These are phyloP conservation scores for Setomelanomma holmii DNA, from an alignment of 2,329 filamentous ascomycete species.

Conservation along the genomic window DNA sequence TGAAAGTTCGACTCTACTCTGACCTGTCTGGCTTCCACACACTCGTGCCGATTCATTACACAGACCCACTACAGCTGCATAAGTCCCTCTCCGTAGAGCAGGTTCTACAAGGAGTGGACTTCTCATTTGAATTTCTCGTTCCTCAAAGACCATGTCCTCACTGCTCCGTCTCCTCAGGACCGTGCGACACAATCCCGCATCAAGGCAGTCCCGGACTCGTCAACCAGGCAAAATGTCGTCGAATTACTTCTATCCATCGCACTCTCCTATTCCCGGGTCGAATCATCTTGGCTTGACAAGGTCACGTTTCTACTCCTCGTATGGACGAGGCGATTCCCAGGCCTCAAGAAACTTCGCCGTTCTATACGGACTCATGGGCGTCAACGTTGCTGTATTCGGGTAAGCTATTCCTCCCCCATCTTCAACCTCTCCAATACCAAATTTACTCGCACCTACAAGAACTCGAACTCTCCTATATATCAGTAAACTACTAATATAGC, in stretches of 20 bases:
- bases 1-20: too few species aligned
- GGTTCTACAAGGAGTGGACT: too few species aligned
- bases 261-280: conserved; percentile 2
- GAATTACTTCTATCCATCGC: conserved; percentile 28
- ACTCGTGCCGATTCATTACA: too few species aligned
- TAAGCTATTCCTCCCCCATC: neutral
- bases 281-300: conserved; percentile 9
- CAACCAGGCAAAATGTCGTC: conserved; percentile 6
- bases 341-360: conserved; percentile 24
- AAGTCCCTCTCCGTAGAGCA: too few species aligned
- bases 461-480: too few species aligned
- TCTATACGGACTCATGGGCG: conserved; percentile 47
- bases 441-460: too few species aligned
- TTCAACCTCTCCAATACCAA: too few species aligned
- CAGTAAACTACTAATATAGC: too few species aligned
- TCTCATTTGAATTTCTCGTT: too few species aligned
- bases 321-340: conserved; percentile 2
- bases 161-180: conserved; percentile 19
- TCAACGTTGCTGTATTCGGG: conserved; percentile 51
- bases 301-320: conserved; percentile 14
- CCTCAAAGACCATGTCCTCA: conserved; percentile 22
- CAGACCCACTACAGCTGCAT: neutral
- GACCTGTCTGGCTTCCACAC: neutral
- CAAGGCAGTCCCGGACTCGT: neutral
- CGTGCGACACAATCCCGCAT: conserved; percentile 12